A percentile compares a stretch with the other conserved stretches of the same genome.
Evolutionary conservation across 179 eudicot genomes (phyloP).

Genomic region (Beta lomatogona): DNA sequence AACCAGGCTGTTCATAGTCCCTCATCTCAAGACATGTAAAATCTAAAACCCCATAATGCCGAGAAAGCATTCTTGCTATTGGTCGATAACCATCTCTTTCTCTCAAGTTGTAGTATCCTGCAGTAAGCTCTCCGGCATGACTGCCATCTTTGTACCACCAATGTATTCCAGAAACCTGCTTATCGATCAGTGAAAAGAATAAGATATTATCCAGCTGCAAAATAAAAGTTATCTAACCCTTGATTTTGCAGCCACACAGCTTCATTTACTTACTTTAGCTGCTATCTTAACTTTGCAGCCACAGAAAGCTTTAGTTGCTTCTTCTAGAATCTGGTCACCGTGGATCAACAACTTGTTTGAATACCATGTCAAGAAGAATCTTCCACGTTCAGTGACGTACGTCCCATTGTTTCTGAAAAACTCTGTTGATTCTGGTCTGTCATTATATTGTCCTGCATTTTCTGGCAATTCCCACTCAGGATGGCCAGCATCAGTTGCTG

Average conservation of each 20-base stretch:
- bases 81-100: constrained; percentile 79
- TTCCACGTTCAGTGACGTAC: constrained; percentile 64
- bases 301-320: constrained; percentile 67
- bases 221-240: background rate
- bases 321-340: constrained; percentile 85
- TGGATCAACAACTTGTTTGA: constrained; percentile 70
- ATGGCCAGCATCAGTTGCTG: constrained; percentile 62
- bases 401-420: constrained; percentile 66
- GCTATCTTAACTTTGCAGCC: constrained; percentile 72
- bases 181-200: background rate
- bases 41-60: constrained; percentile 59
- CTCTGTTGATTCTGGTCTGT: constrained; percentile 58
- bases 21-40: constrained; percentile 90
- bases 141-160: constrained; percentile 80
- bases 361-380: constrained; percentile 88
- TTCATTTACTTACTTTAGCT: constrained; percentile 47
- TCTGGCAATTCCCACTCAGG: constrained; percentile 72
- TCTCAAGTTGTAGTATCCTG: constrained; percentile 79
- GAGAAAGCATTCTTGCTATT: constrained; percentile 74
- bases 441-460: constrained; percentile 73
- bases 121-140: constrained; percentile 83
- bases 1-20: constrained; percentile 57
- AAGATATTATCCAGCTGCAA: background rate
- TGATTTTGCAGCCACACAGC: background rate
- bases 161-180: constrained; percentile 78